phyloP scores from a whole-genome alignment of 768 basidiomycete species.

The Boletus rubropictus region DNA sequence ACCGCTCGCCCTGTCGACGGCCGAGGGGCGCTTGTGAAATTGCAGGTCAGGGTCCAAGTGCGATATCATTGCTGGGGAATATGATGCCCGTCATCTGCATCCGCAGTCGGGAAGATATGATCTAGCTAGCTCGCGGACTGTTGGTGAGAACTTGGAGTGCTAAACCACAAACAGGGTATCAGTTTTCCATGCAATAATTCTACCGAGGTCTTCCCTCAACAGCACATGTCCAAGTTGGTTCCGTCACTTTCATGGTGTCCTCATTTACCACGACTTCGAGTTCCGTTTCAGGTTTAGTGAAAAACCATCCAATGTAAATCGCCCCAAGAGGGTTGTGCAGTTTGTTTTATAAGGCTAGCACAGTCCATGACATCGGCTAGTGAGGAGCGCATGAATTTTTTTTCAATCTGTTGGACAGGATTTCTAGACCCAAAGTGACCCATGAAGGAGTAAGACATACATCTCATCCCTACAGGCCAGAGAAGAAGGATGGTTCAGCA shows the following conservation, averaged over 20 bases:
- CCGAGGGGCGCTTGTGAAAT: neutral
- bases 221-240: neutral
- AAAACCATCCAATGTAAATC: neutral
- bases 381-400: neutral
- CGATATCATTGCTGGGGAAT: neutral
- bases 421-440: neutral
- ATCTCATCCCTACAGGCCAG: conserved; percentile 40
- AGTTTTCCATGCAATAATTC: neutral
- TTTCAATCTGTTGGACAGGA: neutral
- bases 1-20: too few relatives aligned
- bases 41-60: neutral
- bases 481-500: conserved; percentile 60
- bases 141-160: neutral
- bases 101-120: neutral
- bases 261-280: neutral
- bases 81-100: neutral
- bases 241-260: neutral
- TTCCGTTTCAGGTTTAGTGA: neutral
- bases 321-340: neutral
- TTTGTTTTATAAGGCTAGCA: neutral
- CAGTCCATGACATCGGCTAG: neutral
- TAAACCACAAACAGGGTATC: neutral
- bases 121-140: neutral
- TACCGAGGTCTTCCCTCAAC: neutral
- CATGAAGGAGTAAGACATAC: neutral